Conservation (phyloP, 306 rosid genomes). For the Cucumis hystrix region DNA sequence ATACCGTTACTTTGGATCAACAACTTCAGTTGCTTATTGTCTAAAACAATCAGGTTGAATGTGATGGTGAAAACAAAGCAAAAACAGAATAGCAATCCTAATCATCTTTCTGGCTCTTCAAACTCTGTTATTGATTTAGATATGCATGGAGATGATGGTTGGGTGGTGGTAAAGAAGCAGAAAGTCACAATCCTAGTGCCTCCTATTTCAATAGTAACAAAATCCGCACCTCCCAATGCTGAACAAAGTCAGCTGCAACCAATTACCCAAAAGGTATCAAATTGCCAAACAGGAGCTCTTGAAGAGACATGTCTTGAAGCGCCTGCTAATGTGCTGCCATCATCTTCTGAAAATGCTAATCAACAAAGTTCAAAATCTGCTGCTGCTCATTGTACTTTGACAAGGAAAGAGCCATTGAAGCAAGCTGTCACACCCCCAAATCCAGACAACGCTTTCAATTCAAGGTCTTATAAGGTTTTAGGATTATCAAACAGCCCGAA, state of each 20-base stretch:
- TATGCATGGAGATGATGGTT: constrained; percentile 30
- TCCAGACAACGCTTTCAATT: constrained; percentile 17
- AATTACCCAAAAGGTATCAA: constrained; percentile 18
- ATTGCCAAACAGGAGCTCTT: constrained; percentile 17
- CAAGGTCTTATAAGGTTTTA: constrained; percentile 12
- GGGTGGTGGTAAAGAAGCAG: constrained; percentile 86
- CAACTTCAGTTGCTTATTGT: constrained; percentile 1
- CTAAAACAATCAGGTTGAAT: constrained; percentile 23
- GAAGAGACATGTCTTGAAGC: constrained; percentile 12
- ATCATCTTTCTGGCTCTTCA: constrained; percentile 18
- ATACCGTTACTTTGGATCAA: neutral
- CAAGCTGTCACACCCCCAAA: constrained; percentile 18
- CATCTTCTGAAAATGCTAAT: constrained; percentile 9
- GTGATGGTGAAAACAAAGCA: constrained; percentile 61
- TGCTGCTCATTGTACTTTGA: constrained; percentile 13
- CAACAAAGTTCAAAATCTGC: constrained; percentile 13
- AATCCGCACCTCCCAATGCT: constrained; percentile 15
- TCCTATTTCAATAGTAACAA: constrained; percentile 24
- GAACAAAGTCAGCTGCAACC: constrained; percentile 33
- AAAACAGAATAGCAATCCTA: constrained; percentile 18
- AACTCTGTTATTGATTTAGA: constrained; percentile 16
- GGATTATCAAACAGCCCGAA: constrained; percentile 21
- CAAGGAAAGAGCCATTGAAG: constrained; percentile 19
- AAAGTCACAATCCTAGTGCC: constrained; percentile 65
- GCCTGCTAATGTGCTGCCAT: constrained; percentile 10